These are phyloP conservation scores for Debaryomyces nepalensis DNA, from an alignment of 1,139 yeast species.

Conservation along the genomic window DNA sequence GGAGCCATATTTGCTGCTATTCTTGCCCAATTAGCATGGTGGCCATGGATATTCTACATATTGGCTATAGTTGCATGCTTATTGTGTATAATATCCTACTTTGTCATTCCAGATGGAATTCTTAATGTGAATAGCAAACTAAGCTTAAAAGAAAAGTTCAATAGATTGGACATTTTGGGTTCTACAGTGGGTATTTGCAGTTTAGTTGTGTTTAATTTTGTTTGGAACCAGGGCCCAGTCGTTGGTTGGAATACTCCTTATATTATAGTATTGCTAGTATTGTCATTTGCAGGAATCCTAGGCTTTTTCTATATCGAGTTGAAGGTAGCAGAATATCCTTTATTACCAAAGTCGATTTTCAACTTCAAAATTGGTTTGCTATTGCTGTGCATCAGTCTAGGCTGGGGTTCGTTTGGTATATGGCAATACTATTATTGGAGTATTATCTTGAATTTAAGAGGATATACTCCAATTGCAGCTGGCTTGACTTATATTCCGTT, in stretches of 20 bases:
- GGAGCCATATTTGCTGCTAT: slow-evolving; percentile 56
- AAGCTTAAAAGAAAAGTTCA: slow-evolving; percentile 11
- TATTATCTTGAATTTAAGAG: slow-evolving; percentile 47
- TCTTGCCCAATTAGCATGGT: slow-evolving; percentile 45
- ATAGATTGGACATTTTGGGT: slow-evolving; percentile 49
- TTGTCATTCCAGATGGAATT: slow-evolving; percentile 37
- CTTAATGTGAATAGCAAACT: slow-evolving; percentile 1
- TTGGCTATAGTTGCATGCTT: slow-evolving; percentile 41
- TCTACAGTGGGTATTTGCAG: slow-evolving; percentile 52
- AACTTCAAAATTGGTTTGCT: slow-evolving; percentile 42
- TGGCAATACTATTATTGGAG: slow-evolving; percentile 53
- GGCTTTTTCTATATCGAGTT: slow-evolving; percentile 38
- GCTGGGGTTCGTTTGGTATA: slow-evolving; percentile 65
- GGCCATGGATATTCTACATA: slow-evolving; percentile 61
- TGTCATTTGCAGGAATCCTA: slow-evolving; percentile 41
- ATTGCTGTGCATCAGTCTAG: slow-evolving; percentile 41
- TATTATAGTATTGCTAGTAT: slow-evolving; percentile 47
- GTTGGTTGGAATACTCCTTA: slow-evolving; percentile 55
- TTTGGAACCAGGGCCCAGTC: slow-evolving; percentile 59
- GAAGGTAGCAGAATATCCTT: slow-evolving; percentile 38
- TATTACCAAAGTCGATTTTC: slow-evolving; percentile 50
- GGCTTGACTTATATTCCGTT: slow-evolving; percentile 52
- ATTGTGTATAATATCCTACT: slow-evolving; percentile 31
- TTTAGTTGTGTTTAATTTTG: slow-evolving; percentile 52
- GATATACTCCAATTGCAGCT: slow-evolving; percentile 47